Percentiles rank a stretch among this genome's conserved stretches.
phyloP scores from a whole-genome alignment of 495 filamentous ascomycete species.

The Penicillium tannophilum region DNA sequence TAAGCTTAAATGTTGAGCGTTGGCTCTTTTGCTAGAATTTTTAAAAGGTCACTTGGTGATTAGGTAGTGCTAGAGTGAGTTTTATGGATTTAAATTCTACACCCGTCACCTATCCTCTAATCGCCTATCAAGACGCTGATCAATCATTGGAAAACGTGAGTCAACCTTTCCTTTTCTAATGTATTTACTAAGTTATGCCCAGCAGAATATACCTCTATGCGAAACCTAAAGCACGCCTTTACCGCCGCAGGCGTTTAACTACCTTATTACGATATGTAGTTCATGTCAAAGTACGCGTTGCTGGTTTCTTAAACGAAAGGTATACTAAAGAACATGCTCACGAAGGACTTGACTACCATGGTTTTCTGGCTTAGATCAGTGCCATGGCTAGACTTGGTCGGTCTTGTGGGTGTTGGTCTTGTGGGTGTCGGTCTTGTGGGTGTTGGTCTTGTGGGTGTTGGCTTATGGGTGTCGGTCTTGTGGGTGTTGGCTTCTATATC shows the following conservation, averaged over 20 bases:
- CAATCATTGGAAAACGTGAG: not conserved
- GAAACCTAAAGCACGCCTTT: not conserved
- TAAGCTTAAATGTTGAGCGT: not conserved
- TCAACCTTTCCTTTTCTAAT: not conserved
- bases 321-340: not conserved
- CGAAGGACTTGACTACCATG: not conserved
- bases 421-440: not conserved
- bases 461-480: not conserved
- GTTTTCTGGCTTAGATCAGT: not conserved
- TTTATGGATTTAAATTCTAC: not conserved
- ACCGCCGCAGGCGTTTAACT: not conserved
- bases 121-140: constrained; percentile 1
- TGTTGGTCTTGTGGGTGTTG: not conserved
- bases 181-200: not conserved
- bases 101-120: not conserved
- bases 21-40: not conserved
- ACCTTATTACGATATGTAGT: not conserved
- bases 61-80: not conserved
- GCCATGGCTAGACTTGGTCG: not conserved
- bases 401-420: constrained; percentile 3
- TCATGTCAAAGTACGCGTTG: not conserved
- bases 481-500: not conserved
- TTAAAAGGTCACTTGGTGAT: not conserved
- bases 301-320: not conserved
- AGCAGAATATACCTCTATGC: not conserved